phyloP scores from a whole-genome alignment of 352 stramenopile species.

The Phytophthora vignae region DNA sequence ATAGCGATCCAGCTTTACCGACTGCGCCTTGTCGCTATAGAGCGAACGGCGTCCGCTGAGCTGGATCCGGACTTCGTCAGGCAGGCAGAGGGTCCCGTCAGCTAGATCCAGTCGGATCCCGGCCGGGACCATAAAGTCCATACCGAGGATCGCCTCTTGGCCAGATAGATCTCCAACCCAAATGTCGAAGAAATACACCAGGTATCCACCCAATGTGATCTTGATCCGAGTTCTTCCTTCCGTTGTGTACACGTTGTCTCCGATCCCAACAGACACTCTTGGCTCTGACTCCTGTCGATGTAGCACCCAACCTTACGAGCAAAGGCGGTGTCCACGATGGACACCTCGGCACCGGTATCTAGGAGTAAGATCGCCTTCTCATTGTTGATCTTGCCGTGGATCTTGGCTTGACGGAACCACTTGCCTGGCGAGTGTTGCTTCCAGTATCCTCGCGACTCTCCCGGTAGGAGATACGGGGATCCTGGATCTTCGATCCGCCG shows the following conservation, averaged over 20 bases:
- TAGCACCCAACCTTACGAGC: neutral
- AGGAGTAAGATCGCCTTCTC: neutral
- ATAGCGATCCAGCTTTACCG: neutral
- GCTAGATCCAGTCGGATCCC: constrained; percentile 20
- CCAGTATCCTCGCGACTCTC: neutral
- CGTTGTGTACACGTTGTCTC: neutral
- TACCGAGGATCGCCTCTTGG: neutral
- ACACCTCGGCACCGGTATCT: neutral
- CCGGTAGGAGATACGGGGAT: neutral
- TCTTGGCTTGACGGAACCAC: neutral
- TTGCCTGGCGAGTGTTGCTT: neutral
- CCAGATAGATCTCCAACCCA: neutral
- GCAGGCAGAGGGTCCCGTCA: neutral
- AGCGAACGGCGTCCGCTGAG: neutral
- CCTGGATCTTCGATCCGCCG: neutral
- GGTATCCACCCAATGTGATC: neutral
- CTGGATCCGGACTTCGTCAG: constrained; percentile 17
- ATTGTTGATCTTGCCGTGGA: neutral
- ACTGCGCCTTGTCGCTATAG: neutral
- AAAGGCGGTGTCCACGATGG: neutral
- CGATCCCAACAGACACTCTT: neutral
- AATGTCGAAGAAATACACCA: neutral
- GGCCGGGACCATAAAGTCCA: constrained; percentile 18
- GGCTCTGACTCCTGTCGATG: neutral
- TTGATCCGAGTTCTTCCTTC: neutral